Evolutionary conservation across 805 yeast species (phyloP).

Genomic region (Wickerhamiella australiensis): DNA sequence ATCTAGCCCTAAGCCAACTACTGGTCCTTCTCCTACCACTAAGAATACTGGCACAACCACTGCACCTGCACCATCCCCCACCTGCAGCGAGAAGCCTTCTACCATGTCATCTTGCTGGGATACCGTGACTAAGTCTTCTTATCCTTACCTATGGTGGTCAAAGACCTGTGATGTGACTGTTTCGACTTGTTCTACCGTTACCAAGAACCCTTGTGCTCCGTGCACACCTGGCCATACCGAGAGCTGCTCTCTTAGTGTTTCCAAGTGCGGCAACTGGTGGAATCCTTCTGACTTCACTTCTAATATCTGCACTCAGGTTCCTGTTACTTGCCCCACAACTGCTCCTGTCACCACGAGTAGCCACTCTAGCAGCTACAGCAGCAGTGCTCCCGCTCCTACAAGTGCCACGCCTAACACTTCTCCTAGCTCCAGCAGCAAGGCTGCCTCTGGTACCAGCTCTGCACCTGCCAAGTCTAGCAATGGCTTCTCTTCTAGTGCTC

Average conservation of each 20-base stretch:
- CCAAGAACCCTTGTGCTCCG: neutral
- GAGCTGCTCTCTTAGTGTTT: conserved; percentile 1
- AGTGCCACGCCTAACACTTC: neutral
- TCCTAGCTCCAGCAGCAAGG: neutral
- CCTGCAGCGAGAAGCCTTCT: neutral
- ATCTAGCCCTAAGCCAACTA: neutral
- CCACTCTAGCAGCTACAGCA: neutral
- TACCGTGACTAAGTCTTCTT: neutral
- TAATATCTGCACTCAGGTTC: neutral
- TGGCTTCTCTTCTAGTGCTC: neutral
- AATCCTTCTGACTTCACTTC: neutral
- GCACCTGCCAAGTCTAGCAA: neutral
- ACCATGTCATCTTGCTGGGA: neutral
- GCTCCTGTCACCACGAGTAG: neutral
- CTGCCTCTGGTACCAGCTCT: neutral
- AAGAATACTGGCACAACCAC: neutral
- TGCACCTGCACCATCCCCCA: neutral
- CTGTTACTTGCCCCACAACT: neutral
- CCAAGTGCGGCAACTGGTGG: neutral
- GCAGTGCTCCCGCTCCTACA: neutral
- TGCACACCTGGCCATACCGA: neutral
- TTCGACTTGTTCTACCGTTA: neutral
- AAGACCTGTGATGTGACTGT: neutral
- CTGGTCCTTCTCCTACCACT: neutral
- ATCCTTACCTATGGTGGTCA: neutral